These are phyloP conservation scores for Gossypium laxum DNA, from an alignment of 441 rosid genomes.

Conservation along the genomic window DNA sequence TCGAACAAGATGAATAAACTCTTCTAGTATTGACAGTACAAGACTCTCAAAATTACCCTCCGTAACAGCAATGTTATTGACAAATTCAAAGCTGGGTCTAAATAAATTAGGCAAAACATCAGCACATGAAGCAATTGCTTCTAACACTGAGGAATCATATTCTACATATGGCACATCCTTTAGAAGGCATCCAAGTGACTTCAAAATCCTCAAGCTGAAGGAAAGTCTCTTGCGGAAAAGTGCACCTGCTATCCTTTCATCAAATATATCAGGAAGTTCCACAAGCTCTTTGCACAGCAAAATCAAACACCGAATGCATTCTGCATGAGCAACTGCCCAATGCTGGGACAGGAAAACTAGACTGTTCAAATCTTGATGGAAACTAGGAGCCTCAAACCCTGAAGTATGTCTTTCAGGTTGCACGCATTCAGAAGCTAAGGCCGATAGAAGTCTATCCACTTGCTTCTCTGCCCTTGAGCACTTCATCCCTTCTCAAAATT, in stretches of 20 bases:
- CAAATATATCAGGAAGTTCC: slow-evolving; percentile 41
- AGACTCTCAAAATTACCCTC: slow-evolving; percentile 82
- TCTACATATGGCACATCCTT: slow-evolving; percentile 61
- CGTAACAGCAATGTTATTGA: slow-evolving; percentile 37
- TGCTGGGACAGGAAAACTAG: slow-evolving; percentile 66
- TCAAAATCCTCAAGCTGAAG: slow-evolving; percentile 67
- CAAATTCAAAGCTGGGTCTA: slow-evolving; percentile 53
- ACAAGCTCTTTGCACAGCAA: slow-evolving; percentile 57
- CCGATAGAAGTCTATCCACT: slow-evolving; percentile 55
- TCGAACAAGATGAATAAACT: slow-evolving; percentile 74
- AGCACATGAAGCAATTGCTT: slow-evolving; percentile 61
- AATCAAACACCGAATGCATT: slow-evolving; percentile 56
- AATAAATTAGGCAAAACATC: slow-evolving; percentile 58
- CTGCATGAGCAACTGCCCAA: slow-evolving; percentile 75
- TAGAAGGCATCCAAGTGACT: slow-evolving; percentile 62
- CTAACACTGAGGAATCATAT: slow-evolving; percentile 55
- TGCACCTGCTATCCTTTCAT: slow-evolving; percentile 55
- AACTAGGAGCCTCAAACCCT: slow-evolving; percentile 33
- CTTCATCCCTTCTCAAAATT: slow-evolving; percentile 37
- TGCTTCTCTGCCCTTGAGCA: slow-evolving; percentile 77
- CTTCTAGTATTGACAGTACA: slow-evolving; percentile 64
- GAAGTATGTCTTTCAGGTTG: slow-evolving; percentile 50
- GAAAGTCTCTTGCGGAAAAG: slow-evolving; percentile 52
- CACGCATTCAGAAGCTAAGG: slow-evolving; percentile 65
- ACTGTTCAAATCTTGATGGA: slow-evolving; percentile 44